Conservation (phyloP, 192 early-diverging fungal species). For the Haplosporangium gracile region DNA sequence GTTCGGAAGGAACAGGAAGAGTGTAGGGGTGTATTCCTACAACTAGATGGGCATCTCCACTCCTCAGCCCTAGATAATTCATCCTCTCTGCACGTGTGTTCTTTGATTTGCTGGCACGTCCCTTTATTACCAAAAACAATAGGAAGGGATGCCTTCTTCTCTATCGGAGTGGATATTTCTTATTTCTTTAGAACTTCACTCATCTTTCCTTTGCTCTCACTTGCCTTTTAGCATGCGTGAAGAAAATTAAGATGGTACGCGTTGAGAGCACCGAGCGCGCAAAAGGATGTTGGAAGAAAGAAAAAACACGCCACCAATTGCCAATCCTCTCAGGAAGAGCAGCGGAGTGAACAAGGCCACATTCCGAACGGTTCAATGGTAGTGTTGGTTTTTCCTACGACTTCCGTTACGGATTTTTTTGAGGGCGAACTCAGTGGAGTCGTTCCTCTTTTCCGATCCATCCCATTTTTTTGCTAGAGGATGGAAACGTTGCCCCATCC, state of each 20-base stretch:
- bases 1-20: no score
- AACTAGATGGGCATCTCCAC: no score
- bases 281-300: neutral
- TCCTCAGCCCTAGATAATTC: neutral
- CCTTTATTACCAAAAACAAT: neutral
- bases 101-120: neutral
- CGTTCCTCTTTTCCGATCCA: neutral
- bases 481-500: neutral
- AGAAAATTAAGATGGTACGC: neutral
- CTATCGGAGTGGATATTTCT: neutral
- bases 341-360: neutral
- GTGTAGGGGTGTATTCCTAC: no score
- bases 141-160: neutral
- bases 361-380: neutral
- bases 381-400: neutral
- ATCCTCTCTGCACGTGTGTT: neutral
- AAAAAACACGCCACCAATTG: slow-evolving; percentile 7
- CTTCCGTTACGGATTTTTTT: neutral
- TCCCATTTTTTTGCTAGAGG: neutral
- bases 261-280: neutral
- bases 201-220: neutral
- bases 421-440: neutral
- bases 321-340: neutral
- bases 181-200: neutral
- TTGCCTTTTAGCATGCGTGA: neutral